A percentile compares a stretch with the other conserved stretches of the same genome.
These are phyloP conservation scores for Hemisphaericaspora nanyangensis DNA, from an alignment of 805 yeast genomes.

Conservation along the genomic window DNA sequence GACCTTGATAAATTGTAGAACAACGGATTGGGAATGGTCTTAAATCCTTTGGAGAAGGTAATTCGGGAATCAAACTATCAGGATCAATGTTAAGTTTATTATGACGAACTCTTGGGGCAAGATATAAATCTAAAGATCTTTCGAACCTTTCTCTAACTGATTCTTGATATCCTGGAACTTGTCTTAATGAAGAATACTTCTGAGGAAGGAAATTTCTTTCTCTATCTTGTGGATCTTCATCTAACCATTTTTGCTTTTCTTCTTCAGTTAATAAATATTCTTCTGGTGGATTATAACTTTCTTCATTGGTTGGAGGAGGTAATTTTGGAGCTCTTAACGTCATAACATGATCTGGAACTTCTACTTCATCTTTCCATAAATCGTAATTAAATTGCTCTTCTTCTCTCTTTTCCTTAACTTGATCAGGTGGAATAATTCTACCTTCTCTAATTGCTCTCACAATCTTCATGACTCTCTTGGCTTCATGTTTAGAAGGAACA, in stretches of 20 bases:
- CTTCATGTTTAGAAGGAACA: slow-evolving; percentile 95
- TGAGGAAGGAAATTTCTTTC: slow-evolving; percentile 78
- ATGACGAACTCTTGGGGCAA: slow-evolving; percentile 94
- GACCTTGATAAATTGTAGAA: slow-evolving; percentile 82
- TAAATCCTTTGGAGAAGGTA: slow-evolving; percentile 94
- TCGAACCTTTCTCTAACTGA: slow-evolving; percentile 87
- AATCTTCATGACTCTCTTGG: slow-evolving; percentile 92
- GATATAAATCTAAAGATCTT: slow-evolving; percentile 85
- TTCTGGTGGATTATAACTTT: slow-evolving; percentile 95
- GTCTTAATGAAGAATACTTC: slow-evolving; percentile 76
- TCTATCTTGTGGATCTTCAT: slow-evolving; percentile 69
- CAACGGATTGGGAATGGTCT: slow-evolving; percentile 94
- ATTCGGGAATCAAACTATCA: slow-evolving; percentile 89
- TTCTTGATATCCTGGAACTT: slow-evolving; percentile 90
- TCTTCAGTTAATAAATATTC: slow-evolving; percentile 83
- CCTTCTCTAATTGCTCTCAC: slow-evolving; percentile 97
- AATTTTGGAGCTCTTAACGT: slow-evolving; percentile 91
- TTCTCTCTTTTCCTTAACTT: slow-evolving; percentile 48
- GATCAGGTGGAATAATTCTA: slow-evolving; percentile 73
- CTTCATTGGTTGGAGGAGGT: slow-evolving; percentile 95
- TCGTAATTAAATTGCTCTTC: slow-evolving; percentile 51
- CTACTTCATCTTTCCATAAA: slow-evolving; percentile 69
- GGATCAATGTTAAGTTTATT: slow-evolving; percentile 92
- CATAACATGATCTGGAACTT: slow-evolving; percentile 76
- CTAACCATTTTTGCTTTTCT: slow-evolving; percentile 69